Percentiles rank a stretch among this genome's conserved stretches.
phyloP scores from a whole-genome alignment of 2,329 filamentous ascomycete genomes.

The Sordariomycetes sp. region DNA sequence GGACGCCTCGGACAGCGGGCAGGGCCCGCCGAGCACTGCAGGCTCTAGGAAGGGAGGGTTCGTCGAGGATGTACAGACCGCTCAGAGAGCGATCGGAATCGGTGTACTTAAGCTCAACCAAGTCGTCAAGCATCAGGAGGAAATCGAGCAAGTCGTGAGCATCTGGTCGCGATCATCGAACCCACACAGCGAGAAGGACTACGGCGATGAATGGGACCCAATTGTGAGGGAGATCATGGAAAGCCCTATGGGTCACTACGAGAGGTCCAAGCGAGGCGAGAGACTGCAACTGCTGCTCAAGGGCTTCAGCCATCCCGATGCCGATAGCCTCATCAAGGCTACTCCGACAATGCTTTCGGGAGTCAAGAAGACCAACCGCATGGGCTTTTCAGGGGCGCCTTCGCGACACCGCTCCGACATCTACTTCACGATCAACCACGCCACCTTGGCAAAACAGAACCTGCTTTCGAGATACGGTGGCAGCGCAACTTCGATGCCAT shows the following conservation, averaged over 20 bases:
- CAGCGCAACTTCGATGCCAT: constrained; percentile 63
- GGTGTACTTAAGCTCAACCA: constrained; percentile 70
- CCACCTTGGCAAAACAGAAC: constrained; percentile 69
- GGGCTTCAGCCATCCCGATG: constrained; percentile 68
- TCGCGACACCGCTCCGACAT: constrained; percentile 87
- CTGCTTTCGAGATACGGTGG: constrained; percentile 58
- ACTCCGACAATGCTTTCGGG: constrained; percentile 83
- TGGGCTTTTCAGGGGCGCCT: constrained; percentile 89
- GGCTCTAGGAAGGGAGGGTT: constrained; percentile 30
- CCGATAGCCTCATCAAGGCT: constrained; percentile 71
- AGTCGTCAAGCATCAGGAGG: constrained; percentile 61
- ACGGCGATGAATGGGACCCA: constrained; percentile 61
- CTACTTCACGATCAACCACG: constrained; percentile 77
- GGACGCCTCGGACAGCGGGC: constrained; percentile 29
- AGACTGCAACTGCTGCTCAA: constrained; percentile 72
- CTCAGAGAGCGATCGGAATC: constrained; percentile 59
- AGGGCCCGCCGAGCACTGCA: constrained; percentile 42
- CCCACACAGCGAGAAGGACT: constrained; percentile 45
- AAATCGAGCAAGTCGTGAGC: constrained; percentile 65
- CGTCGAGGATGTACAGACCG: constrained; percentile 16
- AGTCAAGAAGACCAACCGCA: constrained; percentile 72
- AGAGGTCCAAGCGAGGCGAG: constrained; percentile 63
- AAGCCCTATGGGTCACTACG: constrained; percentile 64
- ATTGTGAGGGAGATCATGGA: constrained; percentile 65
- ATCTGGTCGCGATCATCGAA: constrained; percentile 62